phyloP scores from a whole-genome alignment of 768 basidiomycete genomes.

The Macrolepiota fuliginosa region DNA sequence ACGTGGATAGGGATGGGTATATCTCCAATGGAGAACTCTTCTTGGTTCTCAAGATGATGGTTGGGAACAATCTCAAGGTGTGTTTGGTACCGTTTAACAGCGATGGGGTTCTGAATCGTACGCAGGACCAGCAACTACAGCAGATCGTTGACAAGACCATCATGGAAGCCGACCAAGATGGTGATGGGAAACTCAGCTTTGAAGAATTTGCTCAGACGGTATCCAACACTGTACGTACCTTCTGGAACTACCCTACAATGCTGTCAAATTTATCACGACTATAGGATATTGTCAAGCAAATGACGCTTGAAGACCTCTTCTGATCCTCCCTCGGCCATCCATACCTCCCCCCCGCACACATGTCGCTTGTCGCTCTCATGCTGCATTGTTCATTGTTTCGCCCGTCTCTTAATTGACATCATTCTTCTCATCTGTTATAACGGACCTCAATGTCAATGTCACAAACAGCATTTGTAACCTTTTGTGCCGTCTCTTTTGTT shows the following conservation, averaged over 20 bases:
- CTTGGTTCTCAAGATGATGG: slow-evolving; percentile 99
- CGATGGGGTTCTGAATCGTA: slow-evolving; percentile 6
- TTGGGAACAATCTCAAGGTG: slow-evolving; percentile 97
- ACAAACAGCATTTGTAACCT: background rate
- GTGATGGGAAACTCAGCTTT: slow-evolving; percentile 95
- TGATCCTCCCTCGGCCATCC: slow-evolving; percentile 26
- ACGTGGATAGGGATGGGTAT: slow-evolving; percentile 95
- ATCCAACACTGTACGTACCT: slow-evolving; percentile 78
- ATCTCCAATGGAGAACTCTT: slow-evolving; percentile 99
- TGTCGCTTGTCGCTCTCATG: background rate
- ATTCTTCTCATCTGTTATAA: background rate
- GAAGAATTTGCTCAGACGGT: slow-evolving; percentile 98
- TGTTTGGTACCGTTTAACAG: slow-evolving; percentile 13
- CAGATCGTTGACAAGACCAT: slow-evolving; percentile 99
- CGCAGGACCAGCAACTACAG: slow-evolving; percentile 94
- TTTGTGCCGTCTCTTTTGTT: background rate
- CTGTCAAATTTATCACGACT: background rate
- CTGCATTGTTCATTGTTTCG: background rate
- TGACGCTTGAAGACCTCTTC: slow-evolving; percentile 95
- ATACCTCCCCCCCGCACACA: background rate
- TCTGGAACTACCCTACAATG: background rate
- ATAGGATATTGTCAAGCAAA: slow-evolving; percentile 98
- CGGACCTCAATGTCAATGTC: too few species aligned
- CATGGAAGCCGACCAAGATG: slow-evolving; percentile 99
- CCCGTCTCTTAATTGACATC: background rate